Evolutionary conservation across 805 yeast species (phyloP), one percentile per base, ranked within the genome.

Genomic region (Ogataea allantospora): DNA sequence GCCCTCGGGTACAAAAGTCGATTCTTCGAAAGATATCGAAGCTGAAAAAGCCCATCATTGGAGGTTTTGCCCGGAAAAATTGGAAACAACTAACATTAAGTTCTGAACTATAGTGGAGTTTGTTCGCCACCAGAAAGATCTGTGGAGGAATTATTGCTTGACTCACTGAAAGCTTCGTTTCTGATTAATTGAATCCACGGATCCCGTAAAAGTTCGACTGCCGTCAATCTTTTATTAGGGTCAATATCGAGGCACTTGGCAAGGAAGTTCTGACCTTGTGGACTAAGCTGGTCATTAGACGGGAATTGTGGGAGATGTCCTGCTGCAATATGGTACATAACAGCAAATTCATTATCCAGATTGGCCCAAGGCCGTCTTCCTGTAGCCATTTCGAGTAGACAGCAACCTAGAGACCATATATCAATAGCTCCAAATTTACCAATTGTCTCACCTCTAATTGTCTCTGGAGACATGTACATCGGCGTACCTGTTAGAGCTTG

Each of bases 391-490:
- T 93, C 98, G 30, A 91, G 61, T 2, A 93, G 84, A 62, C 96
- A 91, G 62, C 99, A 93, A 3, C 99, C 99, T 27, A 91, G 67
- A 0, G 99, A 88, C 99, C 99, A 93, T 22, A 93, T 85, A 64
- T 93, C 99, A 41, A 69, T 74, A 3, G 80, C 78, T 3, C 89
- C 89, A 47, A 71, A 75, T 38, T 70, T 67, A 22, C 81, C 83
- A 1, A 73, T 56, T 1, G 71, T 62, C 5, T 75, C 70, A 2
- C 97, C 97, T 1, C 93, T 86, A 42, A 93, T 87, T 0, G 87
- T 85, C 55, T 93, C 99, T 0, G 99, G 99, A 0, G 98, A 88
- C 98, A 93, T 91, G 64, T 93, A 93, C 97, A 91, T 93, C 11
- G 98, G 98, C 0, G 99, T 93, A 26, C 99, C 99, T 2, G 95